A percentile compares a stretch with the other conserved stretches of the same genome.
Evolutionary conservation across 176 grass and related monocot genomes (phyloP).

Genomic region (Zoysia pacifica): DNA sequence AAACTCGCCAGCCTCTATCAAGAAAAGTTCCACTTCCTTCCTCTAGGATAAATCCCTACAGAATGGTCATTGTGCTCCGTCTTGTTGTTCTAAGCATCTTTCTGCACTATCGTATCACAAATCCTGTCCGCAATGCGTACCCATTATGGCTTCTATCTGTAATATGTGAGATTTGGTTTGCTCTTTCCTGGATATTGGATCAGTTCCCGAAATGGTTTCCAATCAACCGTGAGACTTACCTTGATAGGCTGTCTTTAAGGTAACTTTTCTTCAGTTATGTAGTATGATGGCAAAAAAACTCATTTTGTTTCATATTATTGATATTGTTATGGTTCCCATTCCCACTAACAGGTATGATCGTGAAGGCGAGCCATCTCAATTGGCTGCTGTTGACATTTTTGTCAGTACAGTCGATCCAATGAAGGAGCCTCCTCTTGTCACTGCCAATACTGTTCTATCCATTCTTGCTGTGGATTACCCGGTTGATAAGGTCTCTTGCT

Average conservation of each 20-base stretch:
- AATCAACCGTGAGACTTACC: constrained; percentile 97
- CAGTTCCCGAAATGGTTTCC: constrained; percentile 99
- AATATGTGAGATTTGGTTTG: constrained; percentile 99
- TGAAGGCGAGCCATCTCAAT: constrained; percentile 95
- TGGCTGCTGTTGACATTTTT: constrained; percentile 99
- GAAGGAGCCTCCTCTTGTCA: constrained; percentile 98
- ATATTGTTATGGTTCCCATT: constrained; percentile 33
- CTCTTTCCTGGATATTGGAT: constrained; percentile 98
- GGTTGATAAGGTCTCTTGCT: constrained; percentile 97
- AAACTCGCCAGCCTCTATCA: constrained; percentile 96
- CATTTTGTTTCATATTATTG: constrained; percentile 33
- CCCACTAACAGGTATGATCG: constrained; percentile 77
- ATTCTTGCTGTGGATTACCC: constrained; percentile 99
- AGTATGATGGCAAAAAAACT: constrained; percentile 15
- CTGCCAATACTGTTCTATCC: constrained; percentile 94
- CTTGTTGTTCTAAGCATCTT: constrained; percentile 92
- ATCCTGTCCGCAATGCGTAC: constrained; percentile 86
- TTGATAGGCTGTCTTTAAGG: constrained; percentile 97
- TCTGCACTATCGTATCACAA: constrained; percentile 97
- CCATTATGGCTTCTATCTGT: constrained; percentile 92
- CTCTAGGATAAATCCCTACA: constrained; percentile 95
- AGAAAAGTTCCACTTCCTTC: constrained; percentile 94
- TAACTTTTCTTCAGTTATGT: constrained; percentile 46
- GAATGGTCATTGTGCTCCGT: constrained; percentile 96
- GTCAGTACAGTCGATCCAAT: constrained; percentile 97